Base-by-base conservation (phyloP, 1,284 basidiomycete genomes). In the Tilletia caries region DNA sequence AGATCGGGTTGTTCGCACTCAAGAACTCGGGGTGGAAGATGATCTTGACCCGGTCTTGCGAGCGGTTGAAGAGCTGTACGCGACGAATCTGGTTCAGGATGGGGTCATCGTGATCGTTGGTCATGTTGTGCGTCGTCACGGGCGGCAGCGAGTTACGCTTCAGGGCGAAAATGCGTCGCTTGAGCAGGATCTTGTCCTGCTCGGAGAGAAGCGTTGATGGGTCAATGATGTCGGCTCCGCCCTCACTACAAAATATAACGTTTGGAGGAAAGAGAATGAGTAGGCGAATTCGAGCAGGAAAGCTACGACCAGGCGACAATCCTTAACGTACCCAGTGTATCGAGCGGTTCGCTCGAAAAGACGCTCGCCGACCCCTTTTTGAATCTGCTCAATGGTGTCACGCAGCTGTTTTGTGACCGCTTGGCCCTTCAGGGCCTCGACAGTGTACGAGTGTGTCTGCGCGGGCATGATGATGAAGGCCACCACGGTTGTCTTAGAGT, bases 401-500 rank as follows among this genome's bases (percentile, higher is more conserved):
- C 91, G 89, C 12, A 98, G 87, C 85, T 97, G 95, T 83, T 96
- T 95, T 70, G 92, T 97, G 67, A 97, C 95, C 10, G 95, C 95
- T 83, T 98, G 95, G 4, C 95, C 95, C 85, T 98, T 98, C 79
- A 98, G 89, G 5, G 95, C 93, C 82, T 98, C 95, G 81, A 98
- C 89, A 27, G 95, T 97, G 86, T 98, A 98, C 20, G 93, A 95
- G 82, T 95, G 91, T 6, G 93, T 97, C 5, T 92, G 86, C 2
- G 95, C 95, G 32, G 95, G 95, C 92, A 96, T 95, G 85, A 98
- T 98, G 85, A 98, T 93, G 86, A 98, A 98, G 0, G 95, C 95
- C 32, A 98, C 92, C 60, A 98, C 90, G 13, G 95, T 97, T 65
- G 86, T 87, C 82, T 89, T 91, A 34, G 90, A 90, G 8, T 88